These are phyloP conservation scores for Phytophthora megakarya DNA, from an alignment of 352 stramenopile genomes.

Conservation along the genomic window DNA sequence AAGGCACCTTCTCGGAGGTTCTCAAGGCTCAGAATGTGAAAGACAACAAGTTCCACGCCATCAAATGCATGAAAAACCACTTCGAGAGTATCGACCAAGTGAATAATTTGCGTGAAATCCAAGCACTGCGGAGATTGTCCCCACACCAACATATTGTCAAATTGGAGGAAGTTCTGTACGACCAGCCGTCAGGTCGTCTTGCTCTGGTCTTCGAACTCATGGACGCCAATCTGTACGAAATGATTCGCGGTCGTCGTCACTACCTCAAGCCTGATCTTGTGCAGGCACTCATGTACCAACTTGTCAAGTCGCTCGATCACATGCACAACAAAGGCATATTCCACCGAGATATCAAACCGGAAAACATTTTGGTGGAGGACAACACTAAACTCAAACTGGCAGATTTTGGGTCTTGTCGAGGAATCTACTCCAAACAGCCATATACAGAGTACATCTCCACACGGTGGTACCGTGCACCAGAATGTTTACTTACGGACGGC, in stretches of 20 bases:
- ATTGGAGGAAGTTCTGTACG: slow-evolving; percentile 96
- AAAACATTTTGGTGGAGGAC: slow-evolving; percentile 95
- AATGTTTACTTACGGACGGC: slow-evolving; percentile 95
- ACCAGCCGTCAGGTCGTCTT: slow-evolving; percentile 89
- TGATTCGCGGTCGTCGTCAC: slow-evolving; percentile 90
- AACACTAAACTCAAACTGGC: slow-evolving; percentile 90
- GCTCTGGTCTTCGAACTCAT: slow-evolving; percentile 97
- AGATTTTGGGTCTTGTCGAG: slow-evolving; percentile 95
- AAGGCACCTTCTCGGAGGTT: slow-evolving; percentile 96
- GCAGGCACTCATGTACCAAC: slow-evolving; percentile 91
- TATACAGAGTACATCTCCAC: slow-evolving; percentile 98
- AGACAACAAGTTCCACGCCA: slow-evolving; percentile 95
- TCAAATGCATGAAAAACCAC: slow-evolving; percentile 98
- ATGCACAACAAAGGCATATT: slow-evolving; percentile 98
- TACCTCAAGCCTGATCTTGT: slow-evolving; percentile 89
- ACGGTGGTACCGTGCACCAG: slow-evolving; percentile 94
- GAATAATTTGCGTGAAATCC: slow-evolving; percentile 96
- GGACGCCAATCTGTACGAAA: slow-evolving; percentile 96
- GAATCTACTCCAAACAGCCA: slow-evolving; percentile 95
- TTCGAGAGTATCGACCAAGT: slow-evolving; percentile 97
- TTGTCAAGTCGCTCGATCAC: slow-evolving; percentile 94
- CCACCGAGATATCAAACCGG: slow-evolving; percentile 96
- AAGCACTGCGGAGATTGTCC: slow-evolving; percentile 92
- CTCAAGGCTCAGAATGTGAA: slow-evolving; percentile 94
- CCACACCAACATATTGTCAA: slow-evolving; percentile 96